A percentile compares a stretch with the other conserved stretches of the same genome.
Evolutionary conservation across 129 eudicot species (phyloP).

Genomic region (Rutidosis leptorrhynchoides): DNA sequence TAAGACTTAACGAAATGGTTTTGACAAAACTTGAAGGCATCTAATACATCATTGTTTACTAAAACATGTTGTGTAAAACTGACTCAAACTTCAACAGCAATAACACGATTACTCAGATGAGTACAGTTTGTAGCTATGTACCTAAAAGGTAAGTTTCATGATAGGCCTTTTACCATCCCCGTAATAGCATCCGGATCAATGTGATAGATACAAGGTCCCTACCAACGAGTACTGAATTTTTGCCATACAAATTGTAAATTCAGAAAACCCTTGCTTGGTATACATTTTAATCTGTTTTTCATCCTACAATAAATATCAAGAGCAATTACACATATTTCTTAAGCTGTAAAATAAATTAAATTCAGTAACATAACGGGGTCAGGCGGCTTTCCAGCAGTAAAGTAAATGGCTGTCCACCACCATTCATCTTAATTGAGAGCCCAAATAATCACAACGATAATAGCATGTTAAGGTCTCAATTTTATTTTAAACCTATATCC

Average conservation of each 20-base stretch:
- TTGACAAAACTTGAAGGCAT: too few relatives aligned
- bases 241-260: conserved; percentile 92
- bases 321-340: conserved; percentile 1
- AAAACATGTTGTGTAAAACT: neutral
- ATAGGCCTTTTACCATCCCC: neutral
- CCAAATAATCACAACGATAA: too few relatives aligned
- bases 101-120: neutral
- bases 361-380: too few relatives aligned
- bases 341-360: neutral
- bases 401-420: too few relatives aligned
- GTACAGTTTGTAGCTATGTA: neutral
- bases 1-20: neutral
- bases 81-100: too few relatives aligned
- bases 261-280: conserved; percentile 74
- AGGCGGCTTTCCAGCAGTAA: too few relatives aligned
- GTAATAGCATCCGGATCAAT: neutral
- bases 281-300: conserved; percentile 88
- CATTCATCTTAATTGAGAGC: too few relatives aligned
- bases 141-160: neutral
- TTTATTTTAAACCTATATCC: too few relatives aligned
- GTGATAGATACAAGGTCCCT: conserved; percentile 78
- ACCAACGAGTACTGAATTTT: conserved; percentile 96
- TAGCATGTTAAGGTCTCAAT: too few relatives aligned
- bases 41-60: neutral
- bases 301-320: conserved; percentile 40